These are phyloP conservation scores for Plasmodium gonderi DNA, from an alignment of 169 alveolate genomes.

Conservation along the genomic window DNA sequence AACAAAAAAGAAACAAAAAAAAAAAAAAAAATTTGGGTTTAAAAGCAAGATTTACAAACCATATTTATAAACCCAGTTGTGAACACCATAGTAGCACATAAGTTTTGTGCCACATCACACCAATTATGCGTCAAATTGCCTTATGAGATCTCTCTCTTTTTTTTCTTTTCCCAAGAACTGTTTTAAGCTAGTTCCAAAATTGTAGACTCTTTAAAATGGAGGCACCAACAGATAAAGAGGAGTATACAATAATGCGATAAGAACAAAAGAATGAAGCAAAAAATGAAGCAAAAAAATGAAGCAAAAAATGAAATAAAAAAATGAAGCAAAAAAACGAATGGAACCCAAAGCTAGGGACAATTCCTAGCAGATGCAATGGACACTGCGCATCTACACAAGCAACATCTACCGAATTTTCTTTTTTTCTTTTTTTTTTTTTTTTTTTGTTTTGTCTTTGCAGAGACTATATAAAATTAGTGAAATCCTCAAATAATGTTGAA, in stretches of 20 bases:
- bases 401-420: too few species aligned
- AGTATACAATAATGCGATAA: not conserved
- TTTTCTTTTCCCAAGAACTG: not conserved
- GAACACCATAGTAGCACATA: too few species aligned
- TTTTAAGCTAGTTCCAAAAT: not conserved
- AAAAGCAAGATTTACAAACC: too few species aligned
- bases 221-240: slow-evolving; percentile 15
- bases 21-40: not conserved
- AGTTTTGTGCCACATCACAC: too few species aligned
- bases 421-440: too few species aligned
- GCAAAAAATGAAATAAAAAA: not conserved
- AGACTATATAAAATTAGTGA: slow-evolving; percentile 2
- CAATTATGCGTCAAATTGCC: too few species aligned
- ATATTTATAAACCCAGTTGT: too few species aligned
- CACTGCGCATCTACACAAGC: not conserved
- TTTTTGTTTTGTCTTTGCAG: not conserved
- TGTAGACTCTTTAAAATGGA: not conserved
- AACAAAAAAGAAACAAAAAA: not conserved
- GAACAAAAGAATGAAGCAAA: not conserved
- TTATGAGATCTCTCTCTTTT: too few species aligned
- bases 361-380: not conserved
- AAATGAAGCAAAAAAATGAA: not conserved
- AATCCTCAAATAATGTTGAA: slow-evolving; percentile 58
- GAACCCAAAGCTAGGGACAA: not conserved
- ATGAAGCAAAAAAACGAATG: not conserved